These are phyloP conservation scores for Sugiyamaella japonica DNA, from an alignment of 1,139 yeast genomes.

Conservation along the genomic window DNA sequence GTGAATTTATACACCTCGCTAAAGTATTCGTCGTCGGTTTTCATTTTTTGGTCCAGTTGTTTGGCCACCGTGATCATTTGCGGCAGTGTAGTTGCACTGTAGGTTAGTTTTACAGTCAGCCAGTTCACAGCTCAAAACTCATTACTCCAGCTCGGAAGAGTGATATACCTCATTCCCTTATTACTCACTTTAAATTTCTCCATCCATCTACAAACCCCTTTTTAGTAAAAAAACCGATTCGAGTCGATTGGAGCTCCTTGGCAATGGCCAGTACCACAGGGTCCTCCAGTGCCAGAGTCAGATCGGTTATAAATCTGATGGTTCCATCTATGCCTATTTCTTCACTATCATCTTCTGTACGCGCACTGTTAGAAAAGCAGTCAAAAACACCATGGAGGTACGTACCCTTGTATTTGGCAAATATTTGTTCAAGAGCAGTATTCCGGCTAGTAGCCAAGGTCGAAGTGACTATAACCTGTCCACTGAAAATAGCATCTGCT, in stretches of 20 bases:
- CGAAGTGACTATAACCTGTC: constrained; percentile 18
- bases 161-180: no score
- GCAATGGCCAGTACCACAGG: constrained; percentile 68
- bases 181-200: constrained; percentile 43
- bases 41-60: constrained; percentile 43
- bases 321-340: constrained; percentile 75
- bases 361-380: neutral
- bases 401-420: constrained; percentile 27
- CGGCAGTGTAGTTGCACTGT: constrained; percentile 42
- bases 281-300: constrained; percentile 74
- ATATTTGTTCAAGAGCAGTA: constrained; percentile 25
- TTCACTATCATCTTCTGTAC: constrained; percentile 28
- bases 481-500: constrained; percentile 27
- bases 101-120: no score
- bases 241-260: constrained; percentile 62
- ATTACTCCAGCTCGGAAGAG: no score
- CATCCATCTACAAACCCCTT: constrained; percentile 57
- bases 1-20: constrained; percentile 66
- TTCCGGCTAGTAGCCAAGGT: neutral
- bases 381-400: neutral
- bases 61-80: constrained; percentile 54
- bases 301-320: constrained; percentile 60
- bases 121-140: no score
- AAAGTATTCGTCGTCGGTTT: constrained; percentile 47
- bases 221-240: constrained; percentile 59